Percentiles rank a stretch among this genome's conserved stretches.
Evolutionary conservation across 2,329 filamentous ascomycete species (phyloP).

Genomic region (Elsinoe arachidis): DNA sequence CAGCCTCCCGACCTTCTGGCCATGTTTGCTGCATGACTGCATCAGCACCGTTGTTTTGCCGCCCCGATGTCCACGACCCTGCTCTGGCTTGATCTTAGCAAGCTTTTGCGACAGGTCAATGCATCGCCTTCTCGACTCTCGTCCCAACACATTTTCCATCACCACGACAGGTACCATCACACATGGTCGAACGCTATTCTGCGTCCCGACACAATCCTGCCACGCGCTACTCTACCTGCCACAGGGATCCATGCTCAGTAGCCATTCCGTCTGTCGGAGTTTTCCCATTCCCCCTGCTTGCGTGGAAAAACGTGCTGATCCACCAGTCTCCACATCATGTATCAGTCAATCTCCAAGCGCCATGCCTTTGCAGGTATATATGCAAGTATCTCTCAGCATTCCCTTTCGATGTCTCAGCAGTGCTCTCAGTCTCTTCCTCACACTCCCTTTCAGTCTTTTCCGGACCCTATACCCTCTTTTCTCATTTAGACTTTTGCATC

Average conservation of each 20-base stretch:
- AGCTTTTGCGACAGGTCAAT: slow-evolving; percentile 1
- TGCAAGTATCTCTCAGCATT: neutral
- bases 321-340: neutral
- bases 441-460: slow-evolving; percentile 1
- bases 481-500: neutral
- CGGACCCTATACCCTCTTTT: neutral
- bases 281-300: slow-evolving; percentile 3
- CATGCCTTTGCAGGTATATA: neutral
- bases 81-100: slow-evolving; percentile 1
- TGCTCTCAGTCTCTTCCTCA: slow-evolving; percentile 6
- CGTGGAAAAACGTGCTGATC: slow-evolving; percentile 3
- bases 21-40: slow-evolving; percentile 1
- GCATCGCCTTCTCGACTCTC: slow-evolving; percentile 4
- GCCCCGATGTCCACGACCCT: neutral
- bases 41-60: slow-evolving; percentile 7
- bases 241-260: slow-evolving; percentile 3
- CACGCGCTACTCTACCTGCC: slow-evolving; percentile 5
- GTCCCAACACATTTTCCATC: neutral
- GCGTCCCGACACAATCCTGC: neutral
- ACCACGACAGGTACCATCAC: neutral
- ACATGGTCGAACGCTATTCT: neutral
- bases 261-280: neutral
- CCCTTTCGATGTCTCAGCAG: slow-evolving; percentile 1
- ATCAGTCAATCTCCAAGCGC: neutral
- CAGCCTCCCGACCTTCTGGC: slow-evolving; percentile 5